A percentile compares a stretch with the other conserved stretches of the same genome.
These are phyloP conservation scores for Volvariella volvacea DNA, from an alignment of 1,284 basidiomycete genomes.

Conservation along the genomic window DNA sequence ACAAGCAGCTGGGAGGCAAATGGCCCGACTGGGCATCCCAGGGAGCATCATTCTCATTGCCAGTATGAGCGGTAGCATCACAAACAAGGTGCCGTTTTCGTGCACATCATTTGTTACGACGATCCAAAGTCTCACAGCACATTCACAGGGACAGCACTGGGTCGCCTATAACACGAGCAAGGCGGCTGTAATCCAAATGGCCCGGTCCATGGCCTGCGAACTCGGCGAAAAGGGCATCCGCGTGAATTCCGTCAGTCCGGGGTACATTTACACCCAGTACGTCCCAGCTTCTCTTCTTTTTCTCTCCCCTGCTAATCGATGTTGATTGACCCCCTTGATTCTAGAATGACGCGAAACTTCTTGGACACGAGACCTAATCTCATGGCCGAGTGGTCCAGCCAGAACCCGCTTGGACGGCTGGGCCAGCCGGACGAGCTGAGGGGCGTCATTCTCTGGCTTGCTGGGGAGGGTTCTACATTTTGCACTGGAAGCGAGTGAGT, in stretches of 20 bases:
- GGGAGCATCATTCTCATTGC: constrained; percentile 78
- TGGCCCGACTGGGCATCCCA: constrained; percentile 56
- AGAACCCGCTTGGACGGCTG: constrained; percentile 68
- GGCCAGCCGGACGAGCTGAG: constrained; percentile 67
- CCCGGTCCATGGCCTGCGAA: constrained; percentile 74
- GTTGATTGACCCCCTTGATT: no score
- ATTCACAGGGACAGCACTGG: constrained; percentile 52
- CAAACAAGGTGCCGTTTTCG: constrained; percentile 48
- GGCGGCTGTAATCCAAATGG: constrained; percentile 74
- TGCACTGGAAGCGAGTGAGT: constrained; percentile 65
- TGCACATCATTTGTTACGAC: constrained; percentile 1
- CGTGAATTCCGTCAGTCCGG: constrained; percentile 66
- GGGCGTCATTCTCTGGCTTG: constrained; percentile 68
- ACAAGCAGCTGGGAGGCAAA: constrained; percentile 70
- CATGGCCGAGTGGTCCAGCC: constrained; percentile 50
- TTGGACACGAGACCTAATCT: constrained; percentile 58
- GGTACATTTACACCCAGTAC: constrained; percentile 64
- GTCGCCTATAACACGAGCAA: constrained; percentile 76
- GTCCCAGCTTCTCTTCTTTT: constrained; percentile 14
- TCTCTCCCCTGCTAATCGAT: background rate
- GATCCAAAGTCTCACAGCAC: background rate
- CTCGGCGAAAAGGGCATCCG: constrained; percentile 63
- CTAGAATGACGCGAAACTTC: constrained; percentile 70
- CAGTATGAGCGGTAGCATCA: constrained; percentile 77
- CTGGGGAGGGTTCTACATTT: constrained; percentile 60